These are phyloP conservation scores for Pichia nakasei DNA, from an alignment of 805 yeast species.

Conservation along the genomic window DNA sequence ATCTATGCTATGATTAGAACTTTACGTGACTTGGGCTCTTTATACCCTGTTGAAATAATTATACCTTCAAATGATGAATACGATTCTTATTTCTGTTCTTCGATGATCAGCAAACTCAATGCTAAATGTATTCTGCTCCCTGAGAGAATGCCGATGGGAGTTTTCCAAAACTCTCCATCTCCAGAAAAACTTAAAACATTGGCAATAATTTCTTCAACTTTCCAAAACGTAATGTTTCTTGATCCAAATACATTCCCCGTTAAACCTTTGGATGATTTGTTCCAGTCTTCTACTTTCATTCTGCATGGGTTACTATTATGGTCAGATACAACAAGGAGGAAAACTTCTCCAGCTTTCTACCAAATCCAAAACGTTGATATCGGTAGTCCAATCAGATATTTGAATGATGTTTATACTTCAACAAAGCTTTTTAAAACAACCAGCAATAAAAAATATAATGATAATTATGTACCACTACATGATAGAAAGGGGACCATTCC, in stretches of 20 bases:
- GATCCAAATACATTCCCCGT: constrained; percentile 41
- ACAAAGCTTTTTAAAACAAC: constrained; percentile 13
- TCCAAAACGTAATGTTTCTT: constrained; percentile 37
- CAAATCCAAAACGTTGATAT: constrained; percentile 41
- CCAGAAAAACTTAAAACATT: not conserved
- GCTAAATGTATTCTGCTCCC: not conserved
- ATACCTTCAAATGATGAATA: constrained; percentile 63
- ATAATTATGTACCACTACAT: constrained; percentile 36
- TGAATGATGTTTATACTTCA: constrained; percentile 18
- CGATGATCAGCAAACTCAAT: constrained; percentile 38
- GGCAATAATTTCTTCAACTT: constrained; percentile 36
- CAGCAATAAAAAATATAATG: constrained; percentile 15
- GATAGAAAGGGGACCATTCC: constrained; percentile 55
- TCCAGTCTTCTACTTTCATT: constrained; percentile 36
- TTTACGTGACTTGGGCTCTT: constrained; percentile 54
- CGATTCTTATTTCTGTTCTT: constrained; percentile 57
- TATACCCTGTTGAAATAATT: constrained; percentile 70
- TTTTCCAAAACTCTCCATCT: not conserved
- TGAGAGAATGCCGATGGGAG: not conserved
- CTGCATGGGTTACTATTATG: constrained; percentile 46
- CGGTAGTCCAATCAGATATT: constrained; percentile 29
- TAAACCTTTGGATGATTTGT: constrained; percentile 41
- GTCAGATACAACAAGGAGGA: constrained; percentile 70
- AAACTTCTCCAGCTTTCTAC: constrained; percentile 50
- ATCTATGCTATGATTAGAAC: constrained; percentile 33